A percentile compares a stretch with the other conserved stretches of the same genome.
These are phyloP conservation scores for Oenanthe javanica DNA, from an alignment of 140 eudicot species.

Conservation along the genomic window DNA sequence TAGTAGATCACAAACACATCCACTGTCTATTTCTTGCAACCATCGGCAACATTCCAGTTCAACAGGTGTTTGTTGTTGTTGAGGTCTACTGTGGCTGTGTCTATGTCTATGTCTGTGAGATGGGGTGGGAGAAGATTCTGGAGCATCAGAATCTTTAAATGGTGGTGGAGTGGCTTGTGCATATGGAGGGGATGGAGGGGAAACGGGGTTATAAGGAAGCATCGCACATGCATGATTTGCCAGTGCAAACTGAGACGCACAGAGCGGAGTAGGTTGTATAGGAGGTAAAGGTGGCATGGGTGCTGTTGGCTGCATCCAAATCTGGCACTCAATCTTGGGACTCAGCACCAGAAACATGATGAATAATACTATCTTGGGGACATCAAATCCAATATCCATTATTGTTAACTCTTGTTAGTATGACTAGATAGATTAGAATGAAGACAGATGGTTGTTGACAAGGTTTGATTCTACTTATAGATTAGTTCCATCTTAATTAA, in stretches of 20 bases:
- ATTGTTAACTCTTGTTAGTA: not conserved
- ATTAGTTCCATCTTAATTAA: constrained; percentile 20
- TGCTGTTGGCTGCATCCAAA: constrained; percentile 8
- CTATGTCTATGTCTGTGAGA: constrained; percentile 25
- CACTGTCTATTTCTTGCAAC: constrained; percentile 51
- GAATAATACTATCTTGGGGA: constrained; percentile 20
- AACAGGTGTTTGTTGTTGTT: constrained; percentile 21
- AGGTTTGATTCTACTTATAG: constrained; percentile 26
- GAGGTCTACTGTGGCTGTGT: constrained; percentile 5
- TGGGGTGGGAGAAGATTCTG: constrained; percentile 23
- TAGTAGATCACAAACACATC: constrained; percentile 73
- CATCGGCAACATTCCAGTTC: constrained; percentile 74
- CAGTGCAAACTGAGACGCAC: constrained; percentile 60
- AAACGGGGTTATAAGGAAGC: constrained; percentile 44
- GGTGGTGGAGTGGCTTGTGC: constrained; percentile 10
- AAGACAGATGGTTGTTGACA: constrained; percentile 12
- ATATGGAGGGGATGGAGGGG: constrained; percentile 61
- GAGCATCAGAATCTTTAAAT: constrained; percentile 10
- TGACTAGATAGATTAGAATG: not conserved
- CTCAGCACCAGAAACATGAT: constrained; percentile 28
- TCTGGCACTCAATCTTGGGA: constrained; percentile 31
- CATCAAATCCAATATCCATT: constrained; percentile 35
- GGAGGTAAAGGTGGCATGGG: constrained; percentile 17
- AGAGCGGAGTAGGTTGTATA: constrained; percentile 49
- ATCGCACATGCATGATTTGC: constrained; percentile 63